phyloP scores from a whole-genome alignment of 75 land plant genomes.

The Larix kaempferi region DNA sequence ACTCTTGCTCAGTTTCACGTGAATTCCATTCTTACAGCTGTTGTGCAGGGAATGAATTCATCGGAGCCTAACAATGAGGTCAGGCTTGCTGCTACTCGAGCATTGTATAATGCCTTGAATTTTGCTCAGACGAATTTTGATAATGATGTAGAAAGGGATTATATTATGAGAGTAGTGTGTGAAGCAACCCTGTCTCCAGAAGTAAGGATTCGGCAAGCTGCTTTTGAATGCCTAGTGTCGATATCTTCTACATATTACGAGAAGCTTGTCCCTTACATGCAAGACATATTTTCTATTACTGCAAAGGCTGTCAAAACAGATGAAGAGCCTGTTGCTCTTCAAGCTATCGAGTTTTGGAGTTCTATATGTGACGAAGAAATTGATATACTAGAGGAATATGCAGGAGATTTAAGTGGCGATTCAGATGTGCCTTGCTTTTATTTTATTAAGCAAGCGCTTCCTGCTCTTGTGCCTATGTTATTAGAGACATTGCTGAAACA shows the following conservation, averaged over 20 bases:
- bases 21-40: conserved; percentile 77
- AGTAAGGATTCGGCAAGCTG: conserved; percentile 53
- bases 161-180: conserved; percentile 71
- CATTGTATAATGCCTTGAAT: conserved; percentile 72
- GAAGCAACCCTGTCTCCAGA: conserved; percentile 60
- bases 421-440: conserved; percentile 30
- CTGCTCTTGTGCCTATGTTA: conserved; percentile 58
- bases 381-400: conserved; percentile 51
- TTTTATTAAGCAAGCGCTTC: conserved; percentile 62
- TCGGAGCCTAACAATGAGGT: conserved; percentile 38
- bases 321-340: conserved; percentile 67
- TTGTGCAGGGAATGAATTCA: conserved; percentile 68
- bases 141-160: conserved; percentile 72
- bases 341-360: conserved; percentile 81
- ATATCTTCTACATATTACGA: conserved; percentile 68
- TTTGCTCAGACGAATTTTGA: conserved; percentile 84
- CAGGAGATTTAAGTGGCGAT: conserved; percentile 15
- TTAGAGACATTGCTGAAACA: conserved; percentile 71
- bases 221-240: conserved; percentile 73
- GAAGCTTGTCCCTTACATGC: conserved; percentile 61
- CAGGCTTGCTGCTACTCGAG: conserved; percentile 63
- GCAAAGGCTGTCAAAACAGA: conserved; percentile 58
- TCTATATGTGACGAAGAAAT: conserved; percentile 82
- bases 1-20: conserved; percentile 73
- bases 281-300: conserved; percentile 51